phyloP scores from a whole-genome alignment of 1,284 basidiomycete genomes.

The Chiua sp. region DNA sequence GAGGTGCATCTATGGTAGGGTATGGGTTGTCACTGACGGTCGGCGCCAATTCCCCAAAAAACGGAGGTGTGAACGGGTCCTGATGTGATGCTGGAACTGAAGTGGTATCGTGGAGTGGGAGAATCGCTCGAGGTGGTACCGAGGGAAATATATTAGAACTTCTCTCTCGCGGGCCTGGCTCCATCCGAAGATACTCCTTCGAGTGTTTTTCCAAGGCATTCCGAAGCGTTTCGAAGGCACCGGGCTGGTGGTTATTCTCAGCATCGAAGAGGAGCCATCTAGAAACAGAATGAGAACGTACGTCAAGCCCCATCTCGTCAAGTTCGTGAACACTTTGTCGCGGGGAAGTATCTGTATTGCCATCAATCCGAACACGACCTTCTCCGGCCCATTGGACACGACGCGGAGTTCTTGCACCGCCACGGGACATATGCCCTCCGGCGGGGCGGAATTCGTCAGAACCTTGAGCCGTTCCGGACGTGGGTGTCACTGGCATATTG shows the following conservation, averaged over 20 bases:
- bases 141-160: neutral
- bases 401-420: conserved; percentile 41
- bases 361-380: conserved; percentile 1
- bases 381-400: conserved; percentile 45
- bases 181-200: conserved; percentile 23
- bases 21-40: conserved; percentile 29
- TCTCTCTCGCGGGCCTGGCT: conserved; percentile 1
- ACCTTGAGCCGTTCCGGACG: neutral
- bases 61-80: conserved; percentile 1
- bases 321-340: conserved; percentile 35
- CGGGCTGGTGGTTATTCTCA: conserved; percentile 43
- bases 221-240: conserved; percentile 55
- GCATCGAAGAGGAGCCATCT: neutral
- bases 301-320: conserved; percentile 49
- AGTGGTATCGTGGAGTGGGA: conserved; percentile 1
- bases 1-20: conserved; percentile 2
- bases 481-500: conserved; percentile 22
- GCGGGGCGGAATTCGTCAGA: conserved; percentile 19
- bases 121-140: neutral
- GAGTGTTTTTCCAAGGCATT: conserved; percentile 47
- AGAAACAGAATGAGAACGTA: conserved; percentile 30
- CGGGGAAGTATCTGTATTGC: conserved; percentile 10
- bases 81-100: neutral
- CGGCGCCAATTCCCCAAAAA: neutral
- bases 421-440: conserved; percentile 25